phyloP scores from a whole-genome alignment of 2,329 filamentous ascomycete genomes.

The Mollisiaceae sp. region DNA sequence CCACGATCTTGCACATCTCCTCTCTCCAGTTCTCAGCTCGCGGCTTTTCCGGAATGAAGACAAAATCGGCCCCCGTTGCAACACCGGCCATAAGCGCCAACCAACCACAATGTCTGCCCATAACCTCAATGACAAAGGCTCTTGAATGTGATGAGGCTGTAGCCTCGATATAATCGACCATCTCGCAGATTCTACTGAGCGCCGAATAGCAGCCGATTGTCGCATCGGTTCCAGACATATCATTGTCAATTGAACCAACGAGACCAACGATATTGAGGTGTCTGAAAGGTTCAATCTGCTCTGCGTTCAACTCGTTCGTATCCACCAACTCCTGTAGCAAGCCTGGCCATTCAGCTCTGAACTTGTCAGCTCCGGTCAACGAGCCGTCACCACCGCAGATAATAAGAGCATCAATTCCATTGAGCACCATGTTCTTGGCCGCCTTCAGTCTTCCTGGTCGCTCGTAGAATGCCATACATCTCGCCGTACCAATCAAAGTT shows the following conservation, averaged over 20 bases:
- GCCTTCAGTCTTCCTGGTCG: slow-evolving; percentile 81
- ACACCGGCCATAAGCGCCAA: slow-evolving; percentile 95
- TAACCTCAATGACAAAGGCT: slow-evolving; percentile 97
- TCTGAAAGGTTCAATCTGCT: slow-evolving; percentile 77
- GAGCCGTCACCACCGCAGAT: slow-evolving; percentile 98
- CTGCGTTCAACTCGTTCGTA: slow-evolving; percentile 70
- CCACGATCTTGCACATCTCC: slow-evolving; percentile 82
- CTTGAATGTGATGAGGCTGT: slow-evolving; percentile 93
- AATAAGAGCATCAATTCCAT: slow-evolving; percentile 93
- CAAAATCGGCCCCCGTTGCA: slow-evolving; percentile 91
- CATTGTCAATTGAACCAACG: slow-evolving; percentile 97
- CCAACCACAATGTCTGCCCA: slow-evolving; percentile 98
- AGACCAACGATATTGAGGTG: slow-evolving; percentile 95
- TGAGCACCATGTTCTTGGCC: slow-evolving; percentile 91
- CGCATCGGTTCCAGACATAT: slow-evolving; percentile 94
- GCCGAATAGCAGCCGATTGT: slow-evolving; percentile 98
- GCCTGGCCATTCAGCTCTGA: slow-evolving; percentile 89
- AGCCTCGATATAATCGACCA: slow-evolving; percentile 95
- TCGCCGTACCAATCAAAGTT: slow-evolving; percentile 92
- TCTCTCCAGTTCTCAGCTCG: slow-evolving; percentile 86
- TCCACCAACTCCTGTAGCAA: slow-evolving; percentile 84
- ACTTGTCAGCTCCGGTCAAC: slow-evolving; percentile 92
- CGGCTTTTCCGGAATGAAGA: slow-evolving; percentile 96
- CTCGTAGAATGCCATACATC: slow-evolving; percentile 92
- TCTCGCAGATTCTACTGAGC: slow-evolving; percentile 89